These are phyloP conservation scores for Ambrosiella beaveri DNA, from an alignment of 2,329 filamentous ascomycete genomes.

Conservation along the genomic window DNA sequence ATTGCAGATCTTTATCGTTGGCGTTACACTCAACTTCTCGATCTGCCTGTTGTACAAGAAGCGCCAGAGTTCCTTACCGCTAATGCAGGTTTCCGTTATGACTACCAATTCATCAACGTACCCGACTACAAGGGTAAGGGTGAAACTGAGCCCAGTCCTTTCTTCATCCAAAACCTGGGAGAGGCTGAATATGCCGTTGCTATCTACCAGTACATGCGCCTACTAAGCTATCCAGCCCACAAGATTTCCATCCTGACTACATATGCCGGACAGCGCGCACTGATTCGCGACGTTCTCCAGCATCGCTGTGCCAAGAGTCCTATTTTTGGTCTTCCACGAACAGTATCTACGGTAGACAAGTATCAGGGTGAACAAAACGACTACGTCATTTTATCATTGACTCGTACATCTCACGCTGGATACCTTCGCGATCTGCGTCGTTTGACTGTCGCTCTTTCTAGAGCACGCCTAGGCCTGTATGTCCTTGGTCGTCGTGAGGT, in stretches of 20 bases:
- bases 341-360: constrained; percentile 90
- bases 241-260: constrained; percentile 82
- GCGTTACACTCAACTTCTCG: constrained; percentile 69
- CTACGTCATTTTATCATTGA: constrained; percentile 87
- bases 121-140: constrained; percentile 81
- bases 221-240: constrained; percentile 73
- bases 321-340: constrained; percentile 75
- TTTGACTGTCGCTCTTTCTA: constrained; percentile 84
- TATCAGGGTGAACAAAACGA: constrained; percentile 99
- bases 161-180: constrained; percentile 91
- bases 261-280: constrained; percentile 77
- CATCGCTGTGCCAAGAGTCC: constrained; percentile 70
- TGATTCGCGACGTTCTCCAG: constrained; percentile 71
- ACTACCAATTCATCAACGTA: constrained; percentile 95
- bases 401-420: constrained; percentile 71
- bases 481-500: constrained; percentile 75
- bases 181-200: constrained; percentile 96
- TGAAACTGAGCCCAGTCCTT: constrained; percentile 75
- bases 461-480: constrained; percentile 80
- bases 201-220: constrained; percentile 90
- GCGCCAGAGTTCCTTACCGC: constrained; percentile 57
- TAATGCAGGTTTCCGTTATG: constrained; percentile 82
- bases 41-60: constrained; percentile 56
- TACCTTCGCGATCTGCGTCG: constrained; percentile 88
- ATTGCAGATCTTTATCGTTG: constrained; percentile 85